Evolutionary conservation across 192 early-diverging fungal species (phyloP).

Genomic region (Backusella liffmaniae): DNA sequence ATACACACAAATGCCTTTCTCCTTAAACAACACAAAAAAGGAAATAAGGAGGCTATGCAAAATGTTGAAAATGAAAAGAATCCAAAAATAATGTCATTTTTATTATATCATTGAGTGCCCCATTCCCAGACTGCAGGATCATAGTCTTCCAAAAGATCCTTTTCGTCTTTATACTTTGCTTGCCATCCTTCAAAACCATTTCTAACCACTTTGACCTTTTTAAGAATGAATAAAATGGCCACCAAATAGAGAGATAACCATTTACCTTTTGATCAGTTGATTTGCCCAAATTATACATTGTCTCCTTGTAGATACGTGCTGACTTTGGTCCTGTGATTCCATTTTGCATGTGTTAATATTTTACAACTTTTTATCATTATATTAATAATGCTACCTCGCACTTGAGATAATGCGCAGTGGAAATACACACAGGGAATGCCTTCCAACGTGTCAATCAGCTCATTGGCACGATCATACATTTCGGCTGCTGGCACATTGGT

Average conservation of each 20-base stretch:
- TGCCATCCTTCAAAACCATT: conserved; percentile 72
- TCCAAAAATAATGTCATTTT: neutral
- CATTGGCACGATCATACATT: conserved; percentile 46
- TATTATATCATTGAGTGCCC: neutral
- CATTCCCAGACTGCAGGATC: conserved; percentile 49
- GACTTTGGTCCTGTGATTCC: conserved; percentile 41
- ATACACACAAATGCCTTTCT: too few relatives aligned
- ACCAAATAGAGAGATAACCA: neutral
- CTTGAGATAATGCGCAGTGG: conserved; percentile 87
- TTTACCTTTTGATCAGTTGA: conserved; percentile 26
- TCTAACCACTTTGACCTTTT: conserved; percentile 58
- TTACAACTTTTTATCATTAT: neutral
- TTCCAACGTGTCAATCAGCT: conserved; percentile 50
- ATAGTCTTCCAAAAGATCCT: conserved; percentile 60
- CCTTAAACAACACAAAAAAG: neutral
- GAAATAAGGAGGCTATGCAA: neutral
- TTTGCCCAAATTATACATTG: conserved; percentile 30
- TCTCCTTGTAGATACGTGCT: conserved; percentile 61
- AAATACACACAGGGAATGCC: conserved; percentile 71
- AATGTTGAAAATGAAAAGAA: neutral
- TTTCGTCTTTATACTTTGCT: conserved; percentile 50
- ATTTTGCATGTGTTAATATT: neutral
- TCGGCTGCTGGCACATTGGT: conserved; percentile 72
- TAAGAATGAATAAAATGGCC: neutral
- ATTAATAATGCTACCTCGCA: conserved; percentile 44